Percentiles rank a stretch among this genome's conserved stretches.
Evolutionary conservation across 805 yeast species (phyloP).

Genomic region (Starmerella asiatica): DNA sequence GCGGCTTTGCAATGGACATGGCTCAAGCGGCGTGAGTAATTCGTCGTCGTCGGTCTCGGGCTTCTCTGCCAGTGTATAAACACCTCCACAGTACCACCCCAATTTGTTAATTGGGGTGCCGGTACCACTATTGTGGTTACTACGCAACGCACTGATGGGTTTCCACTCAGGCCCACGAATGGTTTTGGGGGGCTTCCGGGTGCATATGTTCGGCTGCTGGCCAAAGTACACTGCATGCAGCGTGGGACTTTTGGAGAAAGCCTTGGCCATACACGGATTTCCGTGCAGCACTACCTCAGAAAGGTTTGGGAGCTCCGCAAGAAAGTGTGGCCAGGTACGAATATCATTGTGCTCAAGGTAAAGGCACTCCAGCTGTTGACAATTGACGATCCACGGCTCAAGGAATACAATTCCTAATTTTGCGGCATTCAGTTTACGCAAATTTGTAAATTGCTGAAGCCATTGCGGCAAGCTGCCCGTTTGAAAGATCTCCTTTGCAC

Average conservation of each 20-base stretch:
- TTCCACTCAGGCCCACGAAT: conserved; percentile 17
- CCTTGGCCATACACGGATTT: conserved; percentile 16
- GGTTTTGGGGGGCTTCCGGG: conserved; percentile 1
- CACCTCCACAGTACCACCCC: conserved; percentile 16
- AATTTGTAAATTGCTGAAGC: conserved; percentile 7
- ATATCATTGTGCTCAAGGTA: conserved; percentile 13
- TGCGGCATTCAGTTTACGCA: conserved; percentile 5
- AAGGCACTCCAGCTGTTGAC: conserved; percentile 1
- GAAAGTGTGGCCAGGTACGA: conserved; percentile 17
- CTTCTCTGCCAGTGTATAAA: conserved; percentile 7
- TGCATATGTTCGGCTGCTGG: background rate
- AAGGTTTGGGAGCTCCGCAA: conserved; percentile 1
- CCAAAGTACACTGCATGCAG: conserved; percentile 7
- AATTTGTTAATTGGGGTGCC: background rate
- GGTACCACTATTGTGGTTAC: background rate
- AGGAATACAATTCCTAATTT: conserved; percentile 7
- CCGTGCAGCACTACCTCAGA: conserved; percentile 8
- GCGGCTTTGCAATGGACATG: conserved; percentile 5
- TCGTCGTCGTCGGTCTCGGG: conserved; percentile 9
- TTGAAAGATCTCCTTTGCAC: background rate
- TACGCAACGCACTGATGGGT: conserved; percentile 7
- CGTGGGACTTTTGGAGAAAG: conserved; percentile 15
- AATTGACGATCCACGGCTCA: conserved; percentile 11
- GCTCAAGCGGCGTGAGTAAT: conserved; percentile 11
- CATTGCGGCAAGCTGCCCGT: conserved; percentile 13